phyloP scores from a whole-genome alignment of 169 alveolate species.

The Plasmodium relictum region DNA sequence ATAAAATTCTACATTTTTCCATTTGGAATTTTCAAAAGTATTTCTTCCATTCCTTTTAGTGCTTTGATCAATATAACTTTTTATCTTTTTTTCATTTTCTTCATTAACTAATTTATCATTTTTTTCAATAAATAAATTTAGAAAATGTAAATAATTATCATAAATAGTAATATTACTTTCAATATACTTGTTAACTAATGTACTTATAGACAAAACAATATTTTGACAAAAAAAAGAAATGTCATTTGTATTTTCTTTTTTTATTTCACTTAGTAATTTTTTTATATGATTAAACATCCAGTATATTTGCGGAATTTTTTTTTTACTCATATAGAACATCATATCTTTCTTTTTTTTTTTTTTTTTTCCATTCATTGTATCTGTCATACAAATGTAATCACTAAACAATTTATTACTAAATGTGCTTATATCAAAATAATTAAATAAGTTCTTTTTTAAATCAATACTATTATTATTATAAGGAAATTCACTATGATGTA shows the following conservation, averaged over 20 bases:
- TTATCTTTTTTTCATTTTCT: constrained; percentile 28
- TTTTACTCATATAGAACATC: constrained; percentile 55
- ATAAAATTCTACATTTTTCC: constrained; percentile 56
- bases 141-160: constrained; percentile 56
- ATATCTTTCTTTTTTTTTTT: constrained; percentile 72
- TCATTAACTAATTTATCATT: constrained; percentile 36
- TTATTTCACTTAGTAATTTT: constrained; percentile 34
- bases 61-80: constrained; percentile 18
- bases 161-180: constrained; percentile 50
- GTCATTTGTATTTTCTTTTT: constrained; percentile 22
- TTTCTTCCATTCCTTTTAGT: constrained; percentile 23
- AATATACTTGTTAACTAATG: constrained; percentile 55
- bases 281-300: constrained; percentile 76
- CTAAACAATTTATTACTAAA: not conserved
- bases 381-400: not conserved
- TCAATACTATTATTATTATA: not conserved
- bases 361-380: constrained; percentile 7
- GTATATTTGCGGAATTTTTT: constrained; percentile 68
- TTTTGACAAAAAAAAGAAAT: constrained; percentile 5
- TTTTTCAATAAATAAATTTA: constrained; percentile 49
- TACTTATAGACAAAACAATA: constrained; percentile 8
- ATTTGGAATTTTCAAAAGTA: constrained; percentile 51
- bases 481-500: constrained; percentile 42
- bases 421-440: not conserved
- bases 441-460: not conserved